Evolutionary conservation across 164 flowering plant species (phyloP).

Genomic region (Houttuynia cordata): DNA sequence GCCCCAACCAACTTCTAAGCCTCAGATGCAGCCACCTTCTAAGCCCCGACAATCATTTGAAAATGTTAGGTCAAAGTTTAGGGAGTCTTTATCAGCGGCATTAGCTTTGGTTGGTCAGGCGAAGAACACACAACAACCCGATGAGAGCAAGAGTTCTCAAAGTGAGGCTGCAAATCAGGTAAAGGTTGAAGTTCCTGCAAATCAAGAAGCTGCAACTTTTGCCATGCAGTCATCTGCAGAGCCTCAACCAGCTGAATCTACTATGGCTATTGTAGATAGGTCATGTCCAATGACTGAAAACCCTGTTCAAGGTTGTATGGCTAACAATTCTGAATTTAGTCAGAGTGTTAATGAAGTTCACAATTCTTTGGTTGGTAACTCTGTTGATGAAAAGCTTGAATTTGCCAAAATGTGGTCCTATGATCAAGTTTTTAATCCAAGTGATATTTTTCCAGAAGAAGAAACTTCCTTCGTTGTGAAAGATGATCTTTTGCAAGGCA

Average conservation of each 20-base stretch:
- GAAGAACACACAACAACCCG: constrained; percentile 19
- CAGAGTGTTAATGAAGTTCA: constrained; percentile 11
- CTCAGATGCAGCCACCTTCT: constrained; percentile 12
- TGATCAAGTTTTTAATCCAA: constrained; percentile 33
- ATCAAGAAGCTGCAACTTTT: constrained; percentile 13
- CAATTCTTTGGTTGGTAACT: constrained; percentile 8
- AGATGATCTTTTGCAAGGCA: constrained; percentile 89
- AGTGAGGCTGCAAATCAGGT: constrained; percentile 10
- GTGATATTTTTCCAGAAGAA: constrained; percentile 36
- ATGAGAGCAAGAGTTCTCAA: constrained; percentile 15
- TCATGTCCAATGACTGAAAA: constrained; percentile 7
- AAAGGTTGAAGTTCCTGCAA: background rate
- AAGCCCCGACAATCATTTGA: constrained; percentile 40
- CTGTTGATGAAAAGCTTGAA: constrained; percentile 9
- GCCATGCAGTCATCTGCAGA: constrained; percentile 10
- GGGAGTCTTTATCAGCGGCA: constrained; percentile 78
- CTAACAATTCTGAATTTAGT: constrained; percentile 10
- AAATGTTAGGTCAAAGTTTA: constrained; percentile 71
- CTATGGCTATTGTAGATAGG: constrained; percentile 8
- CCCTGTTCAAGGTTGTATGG: constrained; percentile 6
- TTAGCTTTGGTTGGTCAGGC: constrained; percentile 48
- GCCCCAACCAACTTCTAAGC: no score
- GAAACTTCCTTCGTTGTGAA: constrained; percentile 50
- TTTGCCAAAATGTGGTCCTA: constrained; percentile 9
- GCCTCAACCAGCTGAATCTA: constrained; percentile 15